Evolutionary conservation across 371 early-diverging fungal genomes (phyloP).

Genomic region (Chytridium lagenaria): DNA sequence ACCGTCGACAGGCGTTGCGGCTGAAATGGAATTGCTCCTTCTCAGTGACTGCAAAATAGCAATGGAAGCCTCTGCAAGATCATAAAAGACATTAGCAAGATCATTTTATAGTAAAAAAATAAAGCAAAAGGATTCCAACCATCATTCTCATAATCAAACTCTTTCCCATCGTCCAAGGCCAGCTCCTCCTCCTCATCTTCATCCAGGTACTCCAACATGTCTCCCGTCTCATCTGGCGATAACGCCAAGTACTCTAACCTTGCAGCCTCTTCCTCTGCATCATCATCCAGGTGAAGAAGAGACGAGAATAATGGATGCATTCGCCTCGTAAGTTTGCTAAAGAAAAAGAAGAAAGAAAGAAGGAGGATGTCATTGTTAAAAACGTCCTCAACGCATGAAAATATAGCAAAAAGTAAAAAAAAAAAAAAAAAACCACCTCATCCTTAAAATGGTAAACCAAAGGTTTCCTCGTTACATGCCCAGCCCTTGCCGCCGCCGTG

Average conservation of each 20-base stretch:
- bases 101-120: no score
- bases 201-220: neutral
- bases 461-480: neutral
- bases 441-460: neutral
- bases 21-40: no score
- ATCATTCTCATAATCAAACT: no score
- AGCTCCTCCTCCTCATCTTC: neutral
- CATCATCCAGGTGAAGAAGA: conserved; percentile 80
- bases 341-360: neutral
- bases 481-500: neutral
- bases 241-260: conserved; percentile 6
- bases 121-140: no score
- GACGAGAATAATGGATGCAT: conserved; percentile 69
- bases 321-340: conserved; percentile 29
- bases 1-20: no score
- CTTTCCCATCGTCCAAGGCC: no score
- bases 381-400: no score
- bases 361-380: no score
- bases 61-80: no score
- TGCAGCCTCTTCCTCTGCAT: conserved; percentile 17
- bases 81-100: no score
- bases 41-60: no score
- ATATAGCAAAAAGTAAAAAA: neutral
- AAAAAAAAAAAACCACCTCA: neutral
- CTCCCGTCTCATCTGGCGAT: neutral